phyloP scores from a whole-genome alignment of 78 protist species.

The Planoprotostelium fungivorum region DNA sequence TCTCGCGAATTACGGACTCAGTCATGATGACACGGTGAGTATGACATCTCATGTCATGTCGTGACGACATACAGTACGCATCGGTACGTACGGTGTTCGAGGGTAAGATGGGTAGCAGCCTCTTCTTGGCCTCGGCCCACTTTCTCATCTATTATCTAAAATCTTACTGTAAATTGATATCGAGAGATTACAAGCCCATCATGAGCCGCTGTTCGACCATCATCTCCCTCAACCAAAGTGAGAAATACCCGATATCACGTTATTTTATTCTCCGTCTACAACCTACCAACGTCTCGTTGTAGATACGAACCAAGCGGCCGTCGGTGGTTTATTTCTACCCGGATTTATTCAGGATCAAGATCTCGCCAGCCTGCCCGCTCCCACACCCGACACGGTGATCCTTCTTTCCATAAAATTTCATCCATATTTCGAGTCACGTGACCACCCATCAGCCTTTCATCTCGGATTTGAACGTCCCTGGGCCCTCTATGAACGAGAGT shows the following conservation, averaged over 20 bases:
- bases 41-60: too few relatives aligned
- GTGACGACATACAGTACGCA: neutral
- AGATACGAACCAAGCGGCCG: neutral
- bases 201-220: conserved; percentile 34
- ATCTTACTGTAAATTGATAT: conserved; percentile 39
- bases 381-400: neutral
- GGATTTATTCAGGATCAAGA: neutral
- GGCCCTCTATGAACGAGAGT: neutral
- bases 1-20: conserved; percentile 34
- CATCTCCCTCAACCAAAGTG: neutral
- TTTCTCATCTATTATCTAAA: conserved; percentile 7
- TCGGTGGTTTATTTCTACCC: neutral
- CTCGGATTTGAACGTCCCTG: neutral
- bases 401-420: too few relatives aligned
- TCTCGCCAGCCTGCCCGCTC: neutral
- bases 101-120: neutral
- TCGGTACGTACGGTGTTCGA: neutral
- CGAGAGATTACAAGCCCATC: conserved; percentile 33
- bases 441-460: neutral
- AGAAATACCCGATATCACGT: neutral
- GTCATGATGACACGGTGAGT: conserved; percentile 12
- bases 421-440: neutral
- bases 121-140: neutral
- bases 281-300: neutral
- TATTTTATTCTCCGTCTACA: too few relatives aligned